Evolutionary conservation across 108 stramenopile genomes (phyloP).

Genomic region (Pseudonitzschia multistriata): DNA sequence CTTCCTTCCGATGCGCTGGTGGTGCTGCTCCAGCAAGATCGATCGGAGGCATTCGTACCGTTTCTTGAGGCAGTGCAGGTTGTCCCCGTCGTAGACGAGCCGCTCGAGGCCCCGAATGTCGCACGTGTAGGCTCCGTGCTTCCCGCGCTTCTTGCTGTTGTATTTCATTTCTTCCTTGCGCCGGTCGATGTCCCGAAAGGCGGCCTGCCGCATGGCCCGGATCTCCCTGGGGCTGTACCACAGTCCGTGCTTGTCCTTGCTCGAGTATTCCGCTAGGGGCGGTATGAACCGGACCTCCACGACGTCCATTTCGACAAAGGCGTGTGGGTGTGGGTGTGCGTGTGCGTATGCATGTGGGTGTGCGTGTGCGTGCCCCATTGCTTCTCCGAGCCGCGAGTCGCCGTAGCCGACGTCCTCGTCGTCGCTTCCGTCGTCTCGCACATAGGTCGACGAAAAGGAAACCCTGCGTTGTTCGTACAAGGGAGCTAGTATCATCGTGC

Average conservation of each 20-base stretch:
- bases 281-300: neutral
- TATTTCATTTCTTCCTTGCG: slow-evolving; percentile 8
- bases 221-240: neutral
- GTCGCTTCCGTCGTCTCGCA: neutral
- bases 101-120: slow-evolving; percentile 13
- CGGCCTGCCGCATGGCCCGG: neutral
- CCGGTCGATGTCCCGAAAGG: neutral
- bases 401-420: no score
- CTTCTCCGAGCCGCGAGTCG: no score
- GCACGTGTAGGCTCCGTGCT: neutral
- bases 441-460: neutral
- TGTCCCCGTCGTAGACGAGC: neutral
- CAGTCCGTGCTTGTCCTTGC: neutral
- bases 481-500: neutral
- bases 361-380: no score
- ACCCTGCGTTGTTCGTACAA: neutral
- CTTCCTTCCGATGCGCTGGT: neutral
- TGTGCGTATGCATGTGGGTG: no score
- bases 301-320: neutral
- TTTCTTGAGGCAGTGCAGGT: neutral
- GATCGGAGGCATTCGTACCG: neutral
- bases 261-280: neutral
- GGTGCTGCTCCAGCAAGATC: neutral
- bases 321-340: no score
- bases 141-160: neutral